Base-by-base conservation (phyloP, 192 early-diverging fungal species). In the Coemansia sp. region DNA sequence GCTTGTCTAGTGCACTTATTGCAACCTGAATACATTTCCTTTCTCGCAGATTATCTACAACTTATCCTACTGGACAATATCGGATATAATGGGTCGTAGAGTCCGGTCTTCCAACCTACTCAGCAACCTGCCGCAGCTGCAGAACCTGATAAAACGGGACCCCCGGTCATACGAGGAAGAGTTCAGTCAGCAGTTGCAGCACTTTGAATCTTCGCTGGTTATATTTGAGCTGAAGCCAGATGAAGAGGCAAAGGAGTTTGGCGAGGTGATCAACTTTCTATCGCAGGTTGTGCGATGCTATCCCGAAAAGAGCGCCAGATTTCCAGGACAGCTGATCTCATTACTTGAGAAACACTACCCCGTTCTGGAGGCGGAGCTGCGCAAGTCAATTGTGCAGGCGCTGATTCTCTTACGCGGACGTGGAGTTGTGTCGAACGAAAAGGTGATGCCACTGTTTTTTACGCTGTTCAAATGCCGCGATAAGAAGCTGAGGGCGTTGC, bases 61-160 rank as follows among this genome's bases (percentile, higher is more conserved):
- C 3, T 17, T 46, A 2, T 0, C 3, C 11, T 46, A 17, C 11
- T 46, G 11, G 39, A 46, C 39, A 14, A 46, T 46, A 61, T 17
- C 22, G 4, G 59, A 14, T 32, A 51, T 33, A 32, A 80, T 80
- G 78, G 78, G 66, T 29, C 78, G 70, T 66, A 72, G 67, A 24
- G 52, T 57, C 53, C 70, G 73, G 54, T 70, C 78, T 29, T 59
- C 73, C 10, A 75, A 75, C 61, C 66, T 80, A 57, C 78, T 80
- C 5, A 80, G 62, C 75, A 82, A 99, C 88, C 87, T 99, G 63
- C 93, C 97, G 33, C 96, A 98, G 83, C 87, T 99, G 63, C 97
- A 99, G 84, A 99, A 99, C 80, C 86, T 96, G 54, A 94, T 99
- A 77, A 96, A 96, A 78, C 85, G 97, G 30, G 97, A 99, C 74